A percentile compares a stretch with the other conserved stretches of the same genome.
These are phyloP conservation scores for Rhizopus arrhizus DNA, from an alignment of 371 early-diverging fungal genomes.

Conservation along the genomic window DNA sequence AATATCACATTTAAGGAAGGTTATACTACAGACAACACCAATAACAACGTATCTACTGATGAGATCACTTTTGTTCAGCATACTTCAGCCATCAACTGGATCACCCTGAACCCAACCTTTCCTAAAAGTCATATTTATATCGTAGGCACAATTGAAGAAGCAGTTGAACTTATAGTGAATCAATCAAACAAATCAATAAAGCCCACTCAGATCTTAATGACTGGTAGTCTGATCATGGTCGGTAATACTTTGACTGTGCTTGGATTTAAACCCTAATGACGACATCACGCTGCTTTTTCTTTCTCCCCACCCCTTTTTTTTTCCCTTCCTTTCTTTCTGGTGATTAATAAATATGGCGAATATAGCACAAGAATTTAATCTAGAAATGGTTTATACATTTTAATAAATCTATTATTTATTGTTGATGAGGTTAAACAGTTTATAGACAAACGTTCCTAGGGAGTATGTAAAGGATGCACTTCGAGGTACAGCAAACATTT, in stretches of 20 bases:
- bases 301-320: background rate
- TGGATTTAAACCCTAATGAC: constrained; percentile 49
- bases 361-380: constrained; percentile 20
- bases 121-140: constrained; percentile 44
- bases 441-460: constrained; percentile 51
- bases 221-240: constrained; percentile 91
- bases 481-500: constrained; percentile 47
- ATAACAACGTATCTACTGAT: constrained; percentile 64
- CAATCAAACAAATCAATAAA: constrained; percentile 29
- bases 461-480: constrained; percentile 66
- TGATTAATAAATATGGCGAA: constrained; percentile 11
- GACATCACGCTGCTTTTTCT: background rate
- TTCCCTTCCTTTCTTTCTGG: background rate
- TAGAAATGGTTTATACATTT: constrained; percentile 21
- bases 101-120: constrained; percentile 35
- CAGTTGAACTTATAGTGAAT: constrained; percentile 64
- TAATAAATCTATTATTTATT: too few relatives aligned
- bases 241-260: constrained; percentile 83
- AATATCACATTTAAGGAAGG: constrained; percentile 65
- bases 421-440: background rate
- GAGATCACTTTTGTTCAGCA: constrained; percentile 61
- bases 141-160: constrained; percentile 69
- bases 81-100: constrained; percentile 56
- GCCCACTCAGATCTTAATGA: constrained; percentile 74
- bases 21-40: constrained; percentile 61